These are phyloP conservation scores for Podospora anserina DNA, from an alignment of 495 filamentous ascomycete genomes.

Conservation along the genomic window DNA sequence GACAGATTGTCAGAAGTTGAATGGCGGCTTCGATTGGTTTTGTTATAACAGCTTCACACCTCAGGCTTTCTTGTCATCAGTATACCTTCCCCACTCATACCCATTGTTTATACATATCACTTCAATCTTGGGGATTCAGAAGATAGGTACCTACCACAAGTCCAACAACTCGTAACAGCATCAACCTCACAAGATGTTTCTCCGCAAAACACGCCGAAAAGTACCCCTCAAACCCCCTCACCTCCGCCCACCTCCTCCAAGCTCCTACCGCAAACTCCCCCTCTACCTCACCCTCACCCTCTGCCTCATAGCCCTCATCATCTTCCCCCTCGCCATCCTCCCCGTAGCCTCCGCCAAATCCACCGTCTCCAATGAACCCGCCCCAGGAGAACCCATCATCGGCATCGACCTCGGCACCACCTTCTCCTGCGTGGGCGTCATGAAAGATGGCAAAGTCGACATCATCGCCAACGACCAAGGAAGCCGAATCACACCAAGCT, in stretches of 20 bases:
- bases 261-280: not conserved
- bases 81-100: not conserved
- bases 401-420: slow-evolving; percentile 98
- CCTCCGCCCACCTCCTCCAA: not conserved
- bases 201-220: not conserved
- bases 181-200: not conserved
- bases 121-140: too few species aligned
- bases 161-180: not conserved
- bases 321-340: slow-evolving; percentile 66
- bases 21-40: not conserved
- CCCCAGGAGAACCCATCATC: slow-evolving; percentile 56
- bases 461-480: slow-evolving; percentile 89
- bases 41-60: not conserved
- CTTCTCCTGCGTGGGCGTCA: slow-evolving; percentile 95
- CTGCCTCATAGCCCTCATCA: slow-evolving; percentile 71
- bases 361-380: slow-evolving; percentile 55
- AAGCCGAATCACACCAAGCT: slow-evolving; percentile 95
- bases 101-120: not conserved
- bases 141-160: too few species aligned
- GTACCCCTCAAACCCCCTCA: not conserved
- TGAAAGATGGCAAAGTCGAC: slow-evolving; percentile 92
- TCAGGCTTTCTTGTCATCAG: not conserved
- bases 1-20: not conserved
- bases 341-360: slow-evolving; percentile 66
- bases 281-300: slow-evolving; percentile 49